Base-by-base conservation (phyloP, 768 basidiomycete genomes). In the Coprinopsis cinerea region DNA sequence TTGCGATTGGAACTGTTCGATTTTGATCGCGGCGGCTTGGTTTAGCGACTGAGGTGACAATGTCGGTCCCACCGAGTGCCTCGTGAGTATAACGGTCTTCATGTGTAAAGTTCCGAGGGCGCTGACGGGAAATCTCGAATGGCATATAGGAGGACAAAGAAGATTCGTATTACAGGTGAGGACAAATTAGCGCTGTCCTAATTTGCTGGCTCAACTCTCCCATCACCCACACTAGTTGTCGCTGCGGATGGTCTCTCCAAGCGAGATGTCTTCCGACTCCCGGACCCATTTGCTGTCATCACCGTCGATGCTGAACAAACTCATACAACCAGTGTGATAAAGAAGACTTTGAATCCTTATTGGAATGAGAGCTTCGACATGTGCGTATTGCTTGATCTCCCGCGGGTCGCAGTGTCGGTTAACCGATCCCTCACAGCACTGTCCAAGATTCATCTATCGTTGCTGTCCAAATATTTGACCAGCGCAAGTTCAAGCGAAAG, bases 291-390 rank as follows among this genome's bases (percentile, higher is more conserved):
- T 64, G 95, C 96, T 4, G 93, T 99, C 60, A 88, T 99, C 66
- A 97, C 95, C 18, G 93, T 98, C 36, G 96, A 99, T 58, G 92
- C 92, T 2, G 93, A 96, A 66, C 94, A 97, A 67, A 98, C 94
- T 0, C 88, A 92, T 57, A 95, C 95, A 1, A 98, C 94, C 14
- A 91, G 88, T 49, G 95, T 95, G 26, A 96, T 98, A 62, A 97
- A 92, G 76, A 94, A 91, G 71, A 92, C 91, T 0, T 68, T 93
- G 41, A 93, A 92, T 67, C 89, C 93, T 0, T 94, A 95, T 67
- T 96, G 93, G 93, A 95, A 92, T 63, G 95, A 97, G 72, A 89
- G 88, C 62, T 98, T 99, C 67, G 95, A 98, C 63, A 87, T 99
- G 94, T 95, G 54, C 61, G 87, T 64, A 4, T 9, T 22, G 17